Percentiles rank a stretch among this genome's conserved stretches.
Conservation (phyloP, 148 eudicot species). For the Cornus florida region DNA sequence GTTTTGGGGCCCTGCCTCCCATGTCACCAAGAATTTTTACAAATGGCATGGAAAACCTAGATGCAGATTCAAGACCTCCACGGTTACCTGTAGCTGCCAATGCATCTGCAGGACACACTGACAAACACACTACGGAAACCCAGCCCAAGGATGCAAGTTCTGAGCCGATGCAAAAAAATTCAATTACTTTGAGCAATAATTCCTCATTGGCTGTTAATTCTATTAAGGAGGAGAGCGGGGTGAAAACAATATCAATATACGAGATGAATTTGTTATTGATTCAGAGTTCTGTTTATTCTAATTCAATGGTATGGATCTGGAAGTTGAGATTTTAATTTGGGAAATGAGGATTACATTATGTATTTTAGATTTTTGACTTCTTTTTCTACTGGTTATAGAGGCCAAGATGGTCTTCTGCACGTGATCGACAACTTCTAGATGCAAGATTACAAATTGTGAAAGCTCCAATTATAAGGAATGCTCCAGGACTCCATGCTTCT, state of each 20-base stretch:
- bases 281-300: constrained; percentile 23
- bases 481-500: constrained; percentile 48
- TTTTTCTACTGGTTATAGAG: constrained; percentile 36
- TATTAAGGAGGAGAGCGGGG: constrained; percentile 32
- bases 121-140: background rate
- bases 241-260: constrained; percentile 39
- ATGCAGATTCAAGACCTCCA: constrained; percentile 11
- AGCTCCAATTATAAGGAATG: constrained; percentile 42
- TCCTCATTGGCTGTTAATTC: constrained; percentile 22
- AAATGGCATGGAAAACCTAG: no score
- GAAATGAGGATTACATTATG: background rate
- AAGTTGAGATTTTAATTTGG: background rate
- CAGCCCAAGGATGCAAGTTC: constrained; percentile 1
- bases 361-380: background rate
- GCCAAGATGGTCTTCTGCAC: constrained; percentile 35
- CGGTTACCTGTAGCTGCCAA: constrained; percentile 12
- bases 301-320: constrained; percentile 38
- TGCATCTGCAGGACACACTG: background rate
- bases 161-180: constrained; percentile 2
- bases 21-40: no score
- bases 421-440: constrained; percentile 53
- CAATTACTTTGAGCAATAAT: constrained; percentile 20
- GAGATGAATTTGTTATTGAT: constrained; percentile 54
- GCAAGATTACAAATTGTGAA: constrained; percentile 56
- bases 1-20: no score